phyloP scores from a whole-genome alignment of 805 yeast genomes.

The Lipomyces lipofer region DNA sequence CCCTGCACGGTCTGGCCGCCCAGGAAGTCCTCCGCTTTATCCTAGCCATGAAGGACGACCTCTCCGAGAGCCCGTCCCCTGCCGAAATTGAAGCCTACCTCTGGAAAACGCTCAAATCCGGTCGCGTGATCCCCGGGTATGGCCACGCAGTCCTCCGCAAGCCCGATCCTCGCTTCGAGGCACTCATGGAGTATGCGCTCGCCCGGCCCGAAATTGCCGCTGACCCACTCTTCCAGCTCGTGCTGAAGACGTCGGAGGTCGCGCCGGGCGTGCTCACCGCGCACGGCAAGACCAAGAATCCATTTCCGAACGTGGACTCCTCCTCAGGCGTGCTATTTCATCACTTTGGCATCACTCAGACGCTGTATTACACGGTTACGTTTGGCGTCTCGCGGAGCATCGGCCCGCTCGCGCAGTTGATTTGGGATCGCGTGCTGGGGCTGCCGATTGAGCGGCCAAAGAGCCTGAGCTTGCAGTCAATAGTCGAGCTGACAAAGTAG shows the following conservation, averaged over 20 bases:
- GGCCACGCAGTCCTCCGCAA: conserved; percentile 85
- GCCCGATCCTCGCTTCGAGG: conserved; percentile 79
- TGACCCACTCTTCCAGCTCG: conserved; percentile 66
- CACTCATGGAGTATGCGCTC: conserved; percentile 68
- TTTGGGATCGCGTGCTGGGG: conserved; percentile 76
- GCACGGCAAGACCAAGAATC: conserved; percentile 85
- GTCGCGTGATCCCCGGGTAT: conserved; percentile 83
- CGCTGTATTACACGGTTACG: conserved; percentile 73
- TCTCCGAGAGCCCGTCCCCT: conserved; percentile 43
- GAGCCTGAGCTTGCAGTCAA: conserved; percentile 27
- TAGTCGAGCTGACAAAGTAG: neutral
- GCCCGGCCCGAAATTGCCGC: conserved; percentile 51
- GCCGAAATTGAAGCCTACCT: conserved; percentile 62
- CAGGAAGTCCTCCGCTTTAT: conserved; percentile 81
- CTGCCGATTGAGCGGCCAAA: conserved; percentile 82
- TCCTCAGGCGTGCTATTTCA: conserved; percentile 76
- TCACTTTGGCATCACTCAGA: conserved; percentile 75
- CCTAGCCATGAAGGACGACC: conserved; percentile 53
- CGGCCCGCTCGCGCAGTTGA: conserved; percentile 76
- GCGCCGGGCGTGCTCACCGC: conserved; percentile 73
- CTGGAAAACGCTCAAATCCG: conserved; percentile 69
- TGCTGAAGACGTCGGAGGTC: conserved; percentile 61
- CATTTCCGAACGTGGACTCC: conserved; percentile 82
- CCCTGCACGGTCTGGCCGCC: conserved; percentile 81
- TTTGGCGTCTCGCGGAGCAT: conserved; percentile 81